Evolutionary conservation across 495 filamentous ascomycete genomes (phyloP), one percentile per base, ranked within the genome.

Genomic region (Chlorociboria aeruginascens): DNA sequence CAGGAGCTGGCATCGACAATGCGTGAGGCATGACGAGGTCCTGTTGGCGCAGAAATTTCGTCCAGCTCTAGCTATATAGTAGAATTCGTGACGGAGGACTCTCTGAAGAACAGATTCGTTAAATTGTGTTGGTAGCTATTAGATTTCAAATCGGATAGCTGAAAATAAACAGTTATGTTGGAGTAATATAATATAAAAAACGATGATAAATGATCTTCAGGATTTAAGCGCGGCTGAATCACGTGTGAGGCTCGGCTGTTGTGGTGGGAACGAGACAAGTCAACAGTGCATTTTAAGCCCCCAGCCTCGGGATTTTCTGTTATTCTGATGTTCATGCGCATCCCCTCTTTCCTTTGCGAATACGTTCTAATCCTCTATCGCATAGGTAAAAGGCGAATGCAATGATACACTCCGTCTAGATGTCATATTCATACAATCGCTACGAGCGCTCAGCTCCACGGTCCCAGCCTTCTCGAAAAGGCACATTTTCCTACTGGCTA

Each of bases 401-500:
- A 29, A 55, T 56, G 53, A 50, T 20, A n/a, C 40, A 30, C 25
- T 16, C 14, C 41, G 28, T 41, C 35, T 46, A 68, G 73, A 90
- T 90, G 86, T 83, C 86, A 61, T 82, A 76, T 61, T 79, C 79
- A 44, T 83, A 83, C 72, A 75, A 84, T 67, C 68, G 66, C 53
- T 78, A 82, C 64, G 78, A 84, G 61, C 76, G 54, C 50, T 40
- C 31, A 8, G 32, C 45, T 45, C 52, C 49, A 47, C 47, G 77
- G 53, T 67, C 68, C 50, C 64, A 67, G 52, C 76, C 76, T 58
- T 68, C 74, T 53, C 71, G 78, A 56, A 81, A 86, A 56, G 77
- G 78, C 45, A 75, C 82, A 43, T 69, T 85, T 60, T 78, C 82
- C 57, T 87, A 89, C 66, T 95, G 87, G 86, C 73, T 90, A 45